Evolutionary conservation across 1,139 yeast species (phyloP).

Genomic region (Nakaseomyces nivariensis): DNA sequence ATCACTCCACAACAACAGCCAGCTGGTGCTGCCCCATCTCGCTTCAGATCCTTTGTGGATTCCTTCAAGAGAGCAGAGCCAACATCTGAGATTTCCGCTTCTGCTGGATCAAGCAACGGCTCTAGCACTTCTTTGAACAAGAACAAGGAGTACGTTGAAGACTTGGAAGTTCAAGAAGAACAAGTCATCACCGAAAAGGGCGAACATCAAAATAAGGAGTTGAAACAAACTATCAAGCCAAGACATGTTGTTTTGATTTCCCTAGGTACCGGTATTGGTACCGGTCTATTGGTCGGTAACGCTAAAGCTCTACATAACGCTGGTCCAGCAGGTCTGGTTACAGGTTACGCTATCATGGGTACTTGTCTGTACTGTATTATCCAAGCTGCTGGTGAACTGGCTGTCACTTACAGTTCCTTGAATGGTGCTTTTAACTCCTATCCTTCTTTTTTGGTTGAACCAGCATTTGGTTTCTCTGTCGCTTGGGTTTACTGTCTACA

Average conservation of each 20-base stretch:
- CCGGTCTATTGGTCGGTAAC: slow-evolving; percentile 67
- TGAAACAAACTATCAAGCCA: slow-evolving; percentile 41
- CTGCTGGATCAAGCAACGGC: not conserved
- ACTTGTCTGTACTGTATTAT: slow-evolving; percentile 64
- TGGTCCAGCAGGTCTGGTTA: slow-evolving; percentile 71
- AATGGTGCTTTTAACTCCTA: slow-evolving; percentile 72
- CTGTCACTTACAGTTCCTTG: slow-evolving; percentile 62
- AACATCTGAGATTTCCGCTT: slow-evolving; percentile 5
- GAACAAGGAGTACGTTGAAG: not conserved
- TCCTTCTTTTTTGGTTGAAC: slow-evolving; percentile 55
- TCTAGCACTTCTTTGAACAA: not conserved
- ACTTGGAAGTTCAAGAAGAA: slow-evolving; percentile 3
- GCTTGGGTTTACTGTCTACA: slow-evolving; percentile 77
- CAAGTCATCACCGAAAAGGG: slow-evolving; percentile 3
- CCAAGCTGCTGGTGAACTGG: slow-evolving; percentile 80
- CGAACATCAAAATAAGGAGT: slow-evolving; percentile 17
- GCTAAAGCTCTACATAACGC: slow-evolving; percentile 59
- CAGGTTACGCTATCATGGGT: slow-evolving; percentile 61
- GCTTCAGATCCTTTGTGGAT: slow-evolving; percentile 27
- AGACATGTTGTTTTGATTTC: slow-evolving; percentile 62
- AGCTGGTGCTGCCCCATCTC: not conserved
- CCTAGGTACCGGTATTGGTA: slow-evolving; percentile 78
- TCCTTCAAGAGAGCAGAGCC: slow-evolving; percentile 24
- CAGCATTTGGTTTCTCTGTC: slow-evolving; percentile 69
- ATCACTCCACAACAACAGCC: not conserved